Evolutionary conservation across 1,139 yeast species (phyloP).

Genomic region (Kodamaea sp.): DNA sequence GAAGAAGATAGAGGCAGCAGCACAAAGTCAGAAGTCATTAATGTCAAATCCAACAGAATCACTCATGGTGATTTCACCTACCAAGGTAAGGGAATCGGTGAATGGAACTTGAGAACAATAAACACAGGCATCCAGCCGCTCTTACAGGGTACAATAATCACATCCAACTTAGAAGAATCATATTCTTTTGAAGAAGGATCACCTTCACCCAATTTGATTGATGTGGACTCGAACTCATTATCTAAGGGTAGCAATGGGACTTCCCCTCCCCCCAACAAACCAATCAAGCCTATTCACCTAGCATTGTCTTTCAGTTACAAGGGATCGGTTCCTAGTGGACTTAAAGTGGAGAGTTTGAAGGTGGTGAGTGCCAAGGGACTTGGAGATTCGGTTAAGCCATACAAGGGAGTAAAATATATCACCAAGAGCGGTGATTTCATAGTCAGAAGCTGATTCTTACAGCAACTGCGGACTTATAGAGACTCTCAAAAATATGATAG

Average conservation of each 20-base stretch:
- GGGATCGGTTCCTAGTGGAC: slow-evolving; percentile 78
- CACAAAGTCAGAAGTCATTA: slow-evolving; percentile 7
- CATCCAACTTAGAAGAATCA: slow-evolving; percentile 15
- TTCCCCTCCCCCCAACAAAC: slow-evolving; percentile 6
- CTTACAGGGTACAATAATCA: slow-evolving; percentile 54
- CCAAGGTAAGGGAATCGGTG: slow-evolving; percentile 55
- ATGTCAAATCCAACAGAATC: slow-evolving; percentile 55
- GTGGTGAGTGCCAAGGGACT: slow-evolving; percentile 60
- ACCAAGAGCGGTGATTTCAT: slow-evolving; percentile 66
- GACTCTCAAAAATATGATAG: too few relatives aligned
- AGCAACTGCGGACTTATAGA: too few relatives aligned
- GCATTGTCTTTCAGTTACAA: slow-evolving; percentile 58
- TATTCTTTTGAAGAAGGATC: slow-evolving; percentile 3
- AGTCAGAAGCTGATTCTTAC: slow-evolving; percentile 24
- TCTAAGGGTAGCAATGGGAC: background rate
- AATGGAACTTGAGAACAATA: slow-evolving; percentile 68
- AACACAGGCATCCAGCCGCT: slow-evolving; percentile 70
- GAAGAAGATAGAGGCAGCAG: slow-evolving; percentile 7
- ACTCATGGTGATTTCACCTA: slow-evolving; percentile 74
- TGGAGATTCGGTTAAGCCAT: slow-evolving; percentile 70
- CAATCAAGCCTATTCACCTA: slow-evolving; percentile 52
- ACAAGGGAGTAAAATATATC: slow-evolving; percentile 87
- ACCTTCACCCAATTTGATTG: slow-evolving; percentile 9
- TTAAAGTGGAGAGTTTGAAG: slow-evolving; percentile 66
- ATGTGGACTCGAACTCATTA: slow-evolving; percentile 1